These are phyloP conservation scores for Aspergillus sp. DNA, from an alignment of 2,329 filamentous ascomycete genomes.

Conservation along the genomic window DNA sequence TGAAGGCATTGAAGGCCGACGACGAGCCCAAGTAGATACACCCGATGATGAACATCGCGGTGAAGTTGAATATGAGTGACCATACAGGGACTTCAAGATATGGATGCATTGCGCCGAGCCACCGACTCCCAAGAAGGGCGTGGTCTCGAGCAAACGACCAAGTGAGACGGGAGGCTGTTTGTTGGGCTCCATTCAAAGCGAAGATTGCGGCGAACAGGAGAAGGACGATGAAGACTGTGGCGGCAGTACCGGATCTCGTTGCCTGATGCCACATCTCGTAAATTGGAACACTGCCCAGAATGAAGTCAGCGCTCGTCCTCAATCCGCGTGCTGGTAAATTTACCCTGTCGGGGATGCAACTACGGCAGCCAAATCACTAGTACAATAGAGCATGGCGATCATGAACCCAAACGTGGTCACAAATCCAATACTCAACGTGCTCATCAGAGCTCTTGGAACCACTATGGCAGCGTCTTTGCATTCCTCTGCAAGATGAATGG, in stretches of 20 bases:
- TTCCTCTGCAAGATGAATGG: conserved; percentile 36
- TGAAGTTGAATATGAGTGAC: conserved; percentile 18
- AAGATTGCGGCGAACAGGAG: conserved; percentile 3
- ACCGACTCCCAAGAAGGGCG: conserved; percentile 14
- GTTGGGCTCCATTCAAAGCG: conserved; percentile 22
- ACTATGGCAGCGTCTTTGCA: conserved; percentile 29
- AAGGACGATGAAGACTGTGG: conserved; percentile 7
- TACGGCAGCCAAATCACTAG: conserved; percentile 24
- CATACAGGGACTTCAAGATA: conserved; percentile 21
- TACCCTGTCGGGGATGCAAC: conserved; percentile 17
- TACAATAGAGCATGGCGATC: conserved; percentile 32
- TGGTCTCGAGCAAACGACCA: conserved; percentile 27
- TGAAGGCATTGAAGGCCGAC: conserved; percentile 26
- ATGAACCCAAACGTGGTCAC: conserved; percentile 27
- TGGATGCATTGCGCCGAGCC: conserved; percentile 15
- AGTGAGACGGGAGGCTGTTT: conserved; percentile 27
- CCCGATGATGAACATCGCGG: conserved; percentile 23
- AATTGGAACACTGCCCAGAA: conserved; percentile 3
- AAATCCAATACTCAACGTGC: conserved; percentile 25
- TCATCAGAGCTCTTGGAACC: conserved; percentile 33
- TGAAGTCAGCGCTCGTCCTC: not conserved
- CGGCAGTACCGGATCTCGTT: conserved; percentile 1
- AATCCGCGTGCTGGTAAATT: not conserved
- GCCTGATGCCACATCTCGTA: conserved; percentile 14
- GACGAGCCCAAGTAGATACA: conserved; percentile 27